Evolutionary conservation across 108 stramenopile genomes (phyloP).

Genomic region (Cyclostephanos tholiformis): DNA sequence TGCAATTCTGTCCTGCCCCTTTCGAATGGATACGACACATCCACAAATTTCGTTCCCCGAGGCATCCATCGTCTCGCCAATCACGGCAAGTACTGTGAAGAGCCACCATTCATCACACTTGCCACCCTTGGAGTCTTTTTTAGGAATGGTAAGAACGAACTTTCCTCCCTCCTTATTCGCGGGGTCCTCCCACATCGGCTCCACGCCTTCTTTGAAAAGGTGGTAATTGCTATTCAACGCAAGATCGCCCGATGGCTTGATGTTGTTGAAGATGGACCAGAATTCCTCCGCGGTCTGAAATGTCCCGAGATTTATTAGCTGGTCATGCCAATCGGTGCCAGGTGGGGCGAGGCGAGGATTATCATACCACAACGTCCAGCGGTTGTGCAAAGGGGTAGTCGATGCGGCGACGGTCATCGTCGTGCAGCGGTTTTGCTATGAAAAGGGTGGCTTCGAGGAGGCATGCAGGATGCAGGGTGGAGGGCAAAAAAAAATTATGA

Average conservation of each 20-base stretch:
- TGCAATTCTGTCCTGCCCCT: slow-evolving; percentile 84
- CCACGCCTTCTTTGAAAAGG: slow-evolving; percentile 86
- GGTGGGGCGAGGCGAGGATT: slow-evolving; percentile 84
- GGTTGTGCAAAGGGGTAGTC: slow-evolving; percentile 58
- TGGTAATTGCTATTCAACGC: slow-evolving; percentile 82
- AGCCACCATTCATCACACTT: slow-evolving; percentile 83
- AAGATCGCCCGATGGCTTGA: slow-evolving; percentile 72
- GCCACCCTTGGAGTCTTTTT: slow-evolving; percentile 65
- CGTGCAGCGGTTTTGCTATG: too few species aligned
- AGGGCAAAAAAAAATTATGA: too few species aligned
- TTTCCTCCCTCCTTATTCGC: slow-evolving; percentile 83
- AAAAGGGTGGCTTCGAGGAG: too few species aligned
- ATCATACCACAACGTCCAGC: slow-evolving; percentile 93
- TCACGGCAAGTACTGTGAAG: slow-evolving; percentile 80
- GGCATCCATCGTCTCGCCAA: slow-evolving; percentile 89
- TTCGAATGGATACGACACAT: slow-evolving; percentile 85
- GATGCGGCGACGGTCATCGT: slow-evolving; percentile 6
- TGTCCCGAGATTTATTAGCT: slow-evolving; percentile 80
- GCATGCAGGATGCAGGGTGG: too few species aligned
- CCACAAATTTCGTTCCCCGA: slow-evolving; percentile 86
- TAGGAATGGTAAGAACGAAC: slow-evolving; percentile 83
- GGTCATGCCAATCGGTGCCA: slow-evolving; percentile 87
- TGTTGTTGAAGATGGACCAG: slow-evolving; percentile 93
- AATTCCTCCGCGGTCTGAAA: slow-evolving; percentile 90
- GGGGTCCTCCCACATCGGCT: slow-evolving; percentile 96